phyloP scores from a whole-genome alignment of 2,329 filamentous ascomycete genomes.

The Colletotrichum sp. region DNA sequence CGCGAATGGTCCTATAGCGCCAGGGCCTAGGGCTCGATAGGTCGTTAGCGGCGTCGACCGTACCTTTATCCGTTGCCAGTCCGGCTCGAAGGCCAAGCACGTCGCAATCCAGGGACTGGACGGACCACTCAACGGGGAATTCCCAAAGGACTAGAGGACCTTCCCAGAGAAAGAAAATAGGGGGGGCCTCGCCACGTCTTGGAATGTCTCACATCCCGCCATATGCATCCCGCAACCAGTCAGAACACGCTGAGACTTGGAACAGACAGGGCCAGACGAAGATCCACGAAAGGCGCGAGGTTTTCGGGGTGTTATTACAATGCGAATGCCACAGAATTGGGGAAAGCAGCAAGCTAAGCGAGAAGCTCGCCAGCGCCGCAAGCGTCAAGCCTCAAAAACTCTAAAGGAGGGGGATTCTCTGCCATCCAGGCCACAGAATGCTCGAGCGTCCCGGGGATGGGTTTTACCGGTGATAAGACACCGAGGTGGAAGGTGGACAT shows the following conservation, averaged over 20 bases:
- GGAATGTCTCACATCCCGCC: background rate
- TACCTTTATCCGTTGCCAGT: background rate
- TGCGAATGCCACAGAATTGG: background rate
- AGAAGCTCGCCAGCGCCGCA: background rate
- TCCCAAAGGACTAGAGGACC: background rate
- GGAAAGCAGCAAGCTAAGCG: background rate
- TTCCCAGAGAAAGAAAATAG: background rate
- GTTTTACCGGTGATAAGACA: background rate
- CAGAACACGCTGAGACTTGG: background rate
- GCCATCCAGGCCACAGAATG: background rate
- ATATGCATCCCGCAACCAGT: background rate
- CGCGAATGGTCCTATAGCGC: background rate
- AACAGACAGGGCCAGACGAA: background rate
- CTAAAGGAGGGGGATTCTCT: background rate
- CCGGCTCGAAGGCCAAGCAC: background rate
- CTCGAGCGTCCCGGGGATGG: background rate
- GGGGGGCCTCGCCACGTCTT: background rate
- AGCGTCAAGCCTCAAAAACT: background rate
- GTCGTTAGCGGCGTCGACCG: background rate
- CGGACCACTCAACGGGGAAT: background rate
- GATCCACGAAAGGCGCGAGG: background rate
- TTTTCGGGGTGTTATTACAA: background rate
- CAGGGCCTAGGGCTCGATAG: background rate
- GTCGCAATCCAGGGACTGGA: background rate
- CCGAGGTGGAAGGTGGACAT: background rate